Evolutionary conservation across 2,329 filamentous ascomycete genomes (phyloP).

Genomic region (Apiospora phragmitis): DNA sequence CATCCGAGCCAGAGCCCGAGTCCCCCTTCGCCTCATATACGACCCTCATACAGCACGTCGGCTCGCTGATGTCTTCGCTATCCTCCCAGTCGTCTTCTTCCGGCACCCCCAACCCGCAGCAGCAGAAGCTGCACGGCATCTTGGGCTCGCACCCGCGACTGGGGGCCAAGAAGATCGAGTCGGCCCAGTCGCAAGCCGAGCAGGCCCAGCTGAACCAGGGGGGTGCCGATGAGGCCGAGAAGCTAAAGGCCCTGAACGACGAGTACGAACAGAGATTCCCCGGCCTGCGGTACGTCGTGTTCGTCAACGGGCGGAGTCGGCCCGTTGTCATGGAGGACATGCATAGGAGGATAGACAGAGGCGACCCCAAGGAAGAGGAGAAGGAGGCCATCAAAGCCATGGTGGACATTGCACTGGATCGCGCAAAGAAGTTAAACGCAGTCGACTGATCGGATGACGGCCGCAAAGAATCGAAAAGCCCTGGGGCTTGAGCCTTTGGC

Average conservation of each 20-base stretch:
- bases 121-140: slow-evolving; percentile 66
- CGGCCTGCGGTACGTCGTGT: slow-evolving; percentile 84
- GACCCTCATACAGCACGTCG: slow-evolving; percentile 67
- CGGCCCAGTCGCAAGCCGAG: slow-evolving; percentile 76
- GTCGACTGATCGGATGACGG: not conserved
- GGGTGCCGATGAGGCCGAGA: slow-evolving; percentile 53
- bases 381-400: slow-evolving; percentile 80
- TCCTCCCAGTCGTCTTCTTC: slow-evolving; percentile 46
- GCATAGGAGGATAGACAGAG: slow-evolving; percentile 68
- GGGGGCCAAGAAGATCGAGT: slow-evolving; percentile 80
- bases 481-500: not conserved
- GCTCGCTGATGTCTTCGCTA: slow-evolving; percentile 61
- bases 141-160: slow-evolving; percentile 81
- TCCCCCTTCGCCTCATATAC: slow-evolving; percentile 64
- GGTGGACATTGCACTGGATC: slow-evolving; percentile 85
- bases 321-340: slow-evolving; percentile 81
- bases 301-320: slow-evolving; percentile 80
- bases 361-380: slow-evolving; percentile 67
- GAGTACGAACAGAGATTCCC: slow-evolving; percentile 83
- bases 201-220: slow-evolving; percentile 69
- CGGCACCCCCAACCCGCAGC: slow-evolving; percentile 29
- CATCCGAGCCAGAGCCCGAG: slow-evolving; percentile 14
- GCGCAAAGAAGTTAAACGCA: slow-evolving; percentile 62
- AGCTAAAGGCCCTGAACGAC: slow-evolving; percentile 65
- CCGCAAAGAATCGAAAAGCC: not conserved